phyloP scores from a whole-genome alignment of 2,329 filamentous ascomycete genomes.

The Blumeria hordei region DNA sequence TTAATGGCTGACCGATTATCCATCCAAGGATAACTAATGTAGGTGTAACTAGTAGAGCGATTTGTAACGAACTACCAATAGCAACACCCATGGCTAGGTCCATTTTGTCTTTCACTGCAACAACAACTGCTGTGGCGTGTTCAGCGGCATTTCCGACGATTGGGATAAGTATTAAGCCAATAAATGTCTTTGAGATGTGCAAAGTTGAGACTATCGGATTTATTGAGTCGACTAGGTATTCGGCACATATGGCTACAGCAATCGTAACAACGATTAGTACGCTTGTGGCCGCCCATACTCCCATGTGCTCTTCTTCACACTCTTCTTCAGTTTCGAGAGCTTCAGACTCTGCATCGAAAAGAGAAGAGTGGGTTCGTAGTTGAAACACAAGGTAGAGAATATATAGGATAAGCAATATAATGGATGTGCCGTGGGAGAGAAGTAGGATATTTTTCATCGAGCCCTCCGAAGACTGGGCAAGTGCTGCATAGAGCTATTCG shows the following conservation, averaged over 20 bases:
- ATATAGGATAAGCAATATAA: conserved; percentile 53
- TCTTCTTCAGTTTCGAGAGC: conserved; percentile 8
- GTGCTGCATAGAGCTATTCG: conserved; percentile 36
- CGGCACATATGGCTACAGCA: conserved; percentile 48
- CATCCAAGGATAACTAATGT: conserved; percentile 61
- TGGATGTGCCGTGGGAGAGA: conserved; percentile 50
- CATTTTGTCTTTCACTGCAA: conserved; percentile 56
- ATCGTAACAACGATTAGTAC: conserved; percentile 47
- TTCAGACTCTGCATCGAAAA: conserved; percentile 35
- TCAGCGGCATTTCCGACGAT: conserved; percentile 64
- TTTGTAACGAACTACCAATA: conserved; percentile 62
- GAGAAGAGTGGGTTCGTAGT: conserved; percentile 45
- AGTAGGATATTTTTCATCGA: conserved; percentile 35
- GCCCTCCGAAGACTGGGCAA: conserved; percentile 22
- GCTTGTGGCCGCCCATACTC: conserved; percentile 12
- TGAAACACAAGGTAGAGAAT: conserved; percentile 59
- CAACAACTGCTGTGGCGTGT: conserved; percentile 60
- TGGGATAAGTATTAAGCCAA: conserved; percentile 54
- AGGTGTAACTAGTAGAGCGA: conserved; percentile 58
- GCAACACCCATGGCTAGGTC: conserved; percentile 56
- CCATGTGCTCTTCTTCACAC: conserved; percentile 6
- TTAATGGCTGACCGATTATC: conserved; percentile 45
- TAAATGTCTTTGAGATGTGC: conserved; percentile 57
- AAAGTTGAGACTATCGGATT: conserved; percentile 44
- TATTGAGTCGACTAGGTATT: conserved; percentile 56